Evolutionary conservation across 306 rosid species (phyloP), one percentile per base, ranked within the genome.

Genomic region (Delonix regia): DNA sequence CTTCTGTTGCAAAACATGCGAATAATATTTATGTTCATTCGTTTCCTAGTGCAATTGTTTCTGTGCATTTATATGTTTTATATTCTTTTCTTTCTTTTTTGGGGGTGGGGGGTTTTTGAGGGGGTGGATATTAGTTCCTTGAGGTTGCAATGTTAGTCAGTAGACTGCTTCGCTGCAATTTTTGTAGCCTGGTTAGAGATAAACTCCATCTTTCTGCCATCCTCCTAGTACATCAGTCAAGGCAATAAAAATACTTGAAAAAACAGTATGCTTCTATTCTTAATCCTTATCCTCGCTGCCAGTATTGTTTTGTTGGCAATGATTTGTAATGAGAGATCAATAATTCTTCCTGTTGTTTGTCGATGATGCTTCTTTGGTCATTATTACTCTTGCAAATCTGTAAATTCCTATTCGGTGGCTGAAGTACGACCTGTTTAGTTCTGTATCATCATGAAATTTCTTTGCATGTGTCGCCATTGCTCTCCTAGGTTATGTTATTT

Each of bases 161-260:
- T 52, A 52, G 68, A 27, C 33, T 64, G 52, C 27, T 76, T 62
- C 34, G 21, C 56, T 82, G 74, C 68, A 71, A 30, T 63, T 52
- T 76, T 61, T 63, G 4, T 30, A 28, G 10, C 27, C 48, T 42
- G 19, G 44, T 25, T 62, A 61, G 15, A 39, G 21, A 64, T 42
- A 56, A 68, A 16, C 34, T 65, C 33, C 16, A 42, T 25, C 36
- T 10, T 47, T 68, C 38, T 60, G 19, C 38, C 61, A 41, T 55
- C 60, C 69, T 4, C 39, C 30, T 48, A 30, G 10, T 59, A 22
- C 68, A 73, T 59, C 30, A 34, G 5, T 56, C 25, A 11, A 60
- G 28, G 72, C 66, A 56, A 28, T 16, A 25, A 15, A 36, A 60
- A 21, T 65, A 21, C 39, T 63, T 53, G 77, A 36, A 19, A 19